Percentiles rank a stretch among this genome's conserved stretches.
Evolutionary conservation across 2,329 filamentous ascomycete genomes (phyloP).

Genomic region (Ophiostoma sp.): DNA sequence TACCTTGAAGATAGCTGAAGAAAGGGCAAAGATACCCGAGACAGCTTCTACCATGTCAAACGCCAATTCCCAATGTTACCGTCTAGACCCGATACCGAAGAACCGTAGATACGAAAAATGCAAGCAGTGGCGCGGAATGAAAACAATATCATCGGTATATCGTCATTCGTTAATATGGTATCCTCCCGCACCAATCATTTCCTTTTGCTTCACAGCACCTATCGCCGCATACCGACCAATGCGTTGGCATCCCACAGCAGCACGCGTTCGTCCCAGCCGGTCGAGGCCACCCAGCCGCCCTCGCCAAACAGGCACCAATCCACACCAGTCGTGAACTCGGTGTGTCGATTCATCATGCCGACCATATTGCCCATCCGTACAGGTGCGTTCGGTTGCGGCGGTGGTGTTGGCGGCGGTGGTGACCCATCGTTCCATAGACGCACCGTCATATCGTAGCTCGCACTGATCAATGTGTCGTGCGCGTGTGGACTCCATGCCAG

Average conservation of each 20-base stretch:
- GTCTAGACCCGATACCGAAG: too few species aligned
- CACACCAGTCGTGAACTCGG: slow-evolving; percentile 91
- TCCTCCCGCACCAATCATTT: too few species aligned
- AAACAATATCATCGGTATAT: too few species aligned
- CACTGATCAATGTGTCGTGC: slow-evolving; percentile 78
- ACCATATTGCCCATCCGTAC: slow-evolving; percentile 61
- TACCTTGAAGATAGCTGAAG: too few species aligned
- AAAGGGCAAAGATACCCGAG: too few species aligned
- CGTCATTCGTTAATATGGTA: too few species aligned
- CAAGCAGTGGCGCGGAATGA: too few species aligned
- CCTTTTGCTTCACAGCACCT: not conserved
- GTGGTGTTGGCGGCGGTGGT: slow-evolving; percentile 28
- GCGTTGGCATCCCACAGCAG: slow-evolving; percentile 82
- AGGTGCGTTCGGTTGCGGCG: slow-evolving; percentile 28
- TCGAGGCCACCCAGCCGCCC: slow-evolving; percentile 91
- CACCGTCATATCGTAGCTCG: slow-evolving; percentile 97
- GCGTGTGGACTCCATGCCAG: slow-evolving; percentile 91
- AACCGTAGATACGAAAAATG: too few species aligned
- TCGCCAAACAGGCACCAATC: slow-evolving; percentile 97
- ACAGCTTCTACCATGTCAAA: too few species aligned
- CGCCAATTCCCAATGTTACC: too few species aligned
- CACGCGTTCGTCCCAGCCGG: slow-evolving; percentile 88
- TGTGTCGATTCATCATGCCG: slow-evolving; percentile 85
- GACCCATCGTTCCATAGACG: slow-evolving; percentile 81
- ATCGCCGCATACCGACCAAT: slow-evolving; percentile 31